phyloP scores from a whole-genome alignment of 441 rosid species.

The Gossypium davidsonii region DNA sequence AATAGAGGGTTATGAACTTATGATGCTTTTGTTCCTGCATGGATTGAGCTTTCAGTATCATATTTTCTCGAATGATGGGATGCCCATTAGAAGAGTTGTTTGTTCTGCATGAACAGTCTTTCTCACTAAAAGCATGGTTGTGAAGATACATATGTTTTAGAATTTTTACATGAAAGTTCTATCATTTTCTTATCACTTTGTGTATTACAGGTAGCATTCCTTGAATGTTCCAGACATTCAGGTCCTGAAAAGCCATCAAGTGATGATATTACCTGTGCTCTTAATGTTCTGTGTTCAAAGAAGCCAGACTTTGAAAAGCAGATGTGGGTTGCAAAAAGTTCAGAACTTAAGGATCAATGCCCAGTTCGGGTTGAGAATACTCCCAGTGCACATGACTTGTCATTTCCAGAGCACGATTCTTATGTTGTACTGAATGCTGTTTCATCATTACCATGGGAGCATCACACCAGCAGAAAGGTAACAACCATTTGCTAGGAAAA shows the following conservation, averaged over 20 bases:
- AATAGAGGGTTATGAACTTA: background rate
- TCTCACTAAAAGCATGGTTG: background rate
- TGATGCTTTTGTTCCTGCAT: background rate
- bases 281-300: conserved; percentile 31
- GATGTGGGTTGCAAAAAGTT: conserved; percentile 24
- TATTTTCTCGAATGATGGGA: background rate
- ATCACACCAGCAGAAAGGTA: conserved; percentile 38
- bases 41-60: background rate
- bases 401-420: conserved; percentile 21
- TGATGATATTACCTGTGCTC: conserved; percentile 35
- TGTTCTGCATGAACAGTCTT: background rate
- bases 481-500: conserved; percentile 9
- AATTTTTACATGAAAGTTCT: background rate
- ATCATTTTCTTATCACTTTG: conserved; percentile 7
- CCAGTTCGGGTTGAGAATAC: conserved; percentile 30
- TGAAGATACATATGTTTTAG: background rate
- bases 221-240: conserved; percentile 35
- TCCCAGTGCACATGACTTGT: conserved; percentile 20
- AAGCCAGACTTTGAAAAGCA: conserved; percentile 32
- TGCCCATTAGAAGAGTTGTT: background rate
- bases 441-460: conserved; percentile 18
- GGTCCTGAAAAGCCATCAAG: conserved; percentile 23
- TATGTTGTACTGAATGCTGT: conserved; percentile 19
- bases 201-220: conserved; percentile 35
- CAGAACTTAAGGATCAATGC: conserved; percentile 37